Evolutionary conservation across 164 flowering plant species (phyloP), one percentile per base, ranked within the genome.

Genomic region (Dillenia turbinata): DNA sequence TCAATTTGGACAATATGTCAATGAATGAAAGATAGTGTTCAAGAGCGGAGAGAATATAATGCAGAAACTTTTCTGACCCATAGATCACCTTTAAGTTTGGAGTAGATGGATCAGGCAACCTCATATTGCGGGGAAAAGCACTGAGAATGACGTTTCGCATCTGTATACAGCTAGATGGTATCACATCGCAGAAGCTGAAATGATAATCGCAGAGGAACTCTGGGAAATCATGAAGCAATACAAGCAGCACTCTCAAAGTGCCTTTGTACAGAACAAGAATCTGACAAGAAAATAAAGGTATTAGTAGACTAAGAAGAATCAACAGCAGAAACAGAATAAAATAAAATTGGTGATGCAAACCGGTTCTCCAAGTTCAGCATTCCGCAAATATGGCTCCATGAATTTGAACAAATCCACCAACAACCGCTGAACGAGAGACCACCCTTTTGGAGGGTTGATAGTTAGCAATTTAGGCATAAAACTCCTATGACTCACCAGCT

Each of bases 91-190:
- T 95, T 56, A 95, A 77, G 75, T 92, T 92, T 17, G 98, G 99
- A 61, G 98, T 90, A 13, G 92, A 87, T 47, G 99, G 99, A 77
- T 95, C 99, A 24, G 99, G 99, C 15, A 95, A 79, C 85, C 93
- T 88, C 97, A 92, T 92, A 70, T 88, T 92, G 67, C 89, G 90
- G 12, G 99, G 99, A 77, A 92, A 95, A 49, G 98, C 97, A 78
- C 99, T 95, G 33, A 95, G 91, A 67, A 95, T 86, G 52, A 92
- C 89, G 78, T 92, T 95, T 17, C 99, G 84, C 99, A 95, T 92
- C 76, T 95, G 99, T 66, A 95, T 92, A 84, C 99, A 95, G 72
- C 87, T 95, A 12, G 96, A 84, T 48, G 99, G 99, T 54, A 95
- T 95, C 16, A 90, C 93, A 79, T 95, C 98, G 74, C 99, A 92